Evolutionary conservation across 495 filamentous ascomycete genomes (phyloP).

Genomic region (Penicillium salamii): DNA sequence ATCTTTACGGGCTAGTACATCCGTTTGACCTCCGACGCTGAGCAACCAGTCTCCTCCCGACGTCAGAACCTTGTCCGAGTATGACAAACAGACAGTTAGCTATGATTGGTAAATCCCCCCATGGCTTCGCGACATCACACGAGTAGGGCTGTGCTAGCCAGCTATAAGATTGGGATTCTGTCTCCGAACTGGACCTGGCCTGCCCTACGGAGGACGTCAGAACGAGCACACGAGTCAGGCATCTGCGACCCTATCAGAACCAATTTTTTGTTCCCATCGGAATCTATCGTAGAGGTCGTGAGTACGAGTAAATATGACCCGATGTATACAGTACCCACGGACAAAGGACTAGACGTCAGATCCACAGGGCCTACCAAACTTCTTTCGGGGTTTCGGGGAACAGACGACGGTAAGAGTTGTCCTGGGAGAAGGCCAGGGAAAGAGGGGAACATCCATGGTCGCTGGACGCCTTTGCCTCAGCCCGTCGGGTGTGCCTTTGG

Average conservation of each 20-base stretch:
- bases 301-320: too few species aligned
- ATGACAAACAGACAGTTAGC: conserved; percentile 4
- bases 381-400: conserved; percentile 15
- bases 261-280: neutral
- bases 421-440: neutral
- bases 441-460: neutral
- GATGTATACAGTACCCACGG: neutral
- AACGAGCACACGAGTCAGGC: too few species aligned
- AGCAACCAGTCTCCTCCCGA: conserved; percentile 1
- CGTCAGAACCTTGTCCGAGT: conserved; percentile 10
- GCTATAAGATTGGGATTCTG: neutral
- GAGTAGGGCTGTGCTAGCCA: neutral
- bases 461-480: neutral
- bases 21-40: conserved; percentile 1
- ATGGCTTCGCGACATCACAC: neutral
- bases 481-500: neutral
- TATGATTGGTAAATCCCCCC: neutral
- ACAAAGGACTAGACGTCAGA: conserved; percentile 18
- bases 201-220: too few species aligned
- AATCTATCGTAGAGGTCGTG: neutral
- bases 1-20: conserved; percentile 7
- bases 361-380: conserved; percentile 23
- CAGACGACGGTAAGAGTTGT: conserved; percentile 1
- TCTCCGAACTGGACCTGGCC: conserved; percentile 4
- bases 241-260: neutral